Percentiles rank a stretch among this genome's conserved stretches.
These are phyloP conservation scores for Crithidia mellificae DNA, from an alignment of 208 protist genomes.

Conservation along the genomic window DNA sequence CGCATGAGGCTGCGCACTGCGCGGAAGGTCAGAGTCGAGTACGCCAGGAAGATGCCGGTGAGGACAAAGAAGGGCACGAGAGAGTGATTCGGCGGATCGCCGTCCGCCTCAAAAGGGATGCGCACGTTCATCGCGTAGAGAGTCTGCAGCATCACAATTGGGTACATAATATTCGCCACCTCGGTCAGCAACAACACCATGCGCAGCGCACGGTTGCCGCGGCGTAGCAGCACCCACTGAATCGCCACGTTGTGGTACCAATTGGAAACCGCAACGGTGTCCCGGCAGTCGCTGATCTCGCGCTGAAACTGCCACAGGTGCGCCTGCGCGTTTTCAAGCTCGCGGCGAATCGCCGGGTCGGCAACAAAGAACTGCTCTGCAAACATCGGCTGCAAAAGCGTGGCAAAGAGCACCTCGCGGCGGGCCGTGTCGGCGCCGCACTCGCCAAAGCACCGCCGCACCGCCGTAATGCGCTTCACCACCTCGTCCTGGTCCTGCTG, in stretches of 20 bases:
- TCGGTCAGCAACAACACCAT: conserved; percentile 73
- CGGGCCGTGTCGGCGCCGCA: conserved; percentile 76
- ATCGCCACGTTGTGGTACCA: conserved; percentile 87
- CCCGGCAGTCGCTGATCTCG: conserved; percentile 80
- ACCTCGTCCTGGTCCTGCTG: conserved; percentile 62
- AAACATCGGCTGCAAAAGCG: conserved; percentile 66
- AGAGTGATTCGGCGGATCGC: conserved; percentile 44
- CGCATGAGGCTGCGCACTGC: conserved; percentile 42
- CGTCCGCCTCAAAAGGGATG: conserved; percentile 62
- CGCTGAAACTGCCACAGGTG: conserved; percentile 70
- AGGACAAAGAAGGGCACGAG: conserved; percentile 71
- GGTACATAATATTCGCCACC: conserved; percentile 83
- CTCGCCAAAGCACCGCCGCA: conserved; percentile 83
- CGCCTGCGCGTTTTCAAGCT: conserved; percentile 61
- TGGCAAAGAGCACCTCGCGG: conserved; percentile 64
- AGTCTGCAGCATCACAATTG: conserved; percentile 74
- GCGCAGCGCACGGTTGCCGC: conserved; percentile 75
- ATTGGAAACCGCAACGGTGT: conserved; percentile 79
- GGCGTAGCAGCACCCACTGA: conserved; percentile 64
- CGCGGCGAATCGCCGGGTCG: conserved; percentile 48
- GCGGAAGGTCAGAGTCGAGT: conserved; percentile 36
- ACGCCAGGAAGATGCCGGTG: conserved; percentile 46
- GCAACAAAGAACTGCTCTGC: conserved; percentile 60
- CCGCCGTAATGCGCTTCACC: conserved; percentile 73
- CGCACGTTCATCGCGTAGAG: conserved; percentile 85